phyloP scores from a whole-genome alignment of 2,329 filamentous ascomycete species.

The Leptodontidium sp. region DNA sequence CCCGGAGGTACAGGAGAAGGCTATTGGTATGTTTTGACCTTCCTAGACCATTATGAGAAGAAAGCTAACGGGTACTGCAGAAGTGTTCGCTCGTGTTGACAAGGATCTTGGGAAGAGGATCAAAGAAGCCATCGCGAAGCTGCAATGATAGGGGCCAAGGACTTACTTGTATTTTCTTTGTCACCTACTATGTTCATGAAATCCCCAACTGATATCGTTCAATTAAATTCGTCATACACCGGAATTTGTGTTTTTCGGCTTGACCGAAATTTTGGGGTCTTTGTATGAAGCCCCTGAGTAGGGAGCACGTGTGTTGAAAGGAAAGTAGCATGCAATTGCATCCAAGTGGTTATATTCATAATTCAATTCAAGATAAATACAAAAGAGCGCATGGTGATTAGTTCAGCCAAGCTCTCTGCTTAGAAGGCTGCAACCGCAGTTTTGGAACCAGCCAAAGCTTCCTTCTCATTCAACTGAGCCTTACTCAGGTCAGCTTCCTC shows the following conservation, averaged over 20 bases:
- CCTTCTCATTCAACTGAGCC: slow-evolving; percentile 15
- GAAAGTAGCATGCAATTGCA: background rate
- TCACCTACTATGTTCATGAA: too few relatives aligned
- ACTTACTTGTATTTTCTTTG: too few relatives aligned
- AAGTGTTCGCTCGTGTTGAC: slow-evolving; percentile 65
- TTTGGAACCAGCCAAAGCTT: background rate
- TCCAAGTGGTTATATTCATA: background rate
- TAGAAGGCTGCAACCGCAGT: background rate
- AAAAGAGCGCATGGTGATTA: background rate
- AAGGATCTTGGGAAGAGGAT: slow-evolving; percentile 60
- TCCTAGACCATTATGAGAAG: background rate
- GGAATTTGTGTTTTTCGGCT: background rate
- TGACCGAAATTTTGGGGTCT: too few relatives aligned
- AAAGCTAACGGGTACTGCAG: slow-evolving; percentile 33
- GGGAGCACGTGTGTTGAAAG: too few relatives aligned
- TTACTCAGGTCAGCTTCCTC: slow-evolving; percentile 46
- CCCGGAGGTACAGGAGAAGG: slow-evolving; percentile 51
- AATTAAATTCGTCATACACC: background rate
- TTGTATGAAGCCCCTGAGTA: too few relatives aligned
- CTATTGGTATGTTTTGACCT: slow-evolving; percentile 58
- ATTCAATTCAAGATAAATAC: background rate
- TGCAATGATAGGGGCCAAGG: background rate
- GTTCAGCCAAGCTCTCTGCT: too few relatives aligned
- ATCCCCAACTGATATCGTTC: too few relatives aligned
- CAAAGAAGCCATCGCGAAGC: slow-evolving; percentile 48